Evolutionary conservation across 2,329 filamentous ascomycete genomes (phyloP).

Genomic region (Lachnellula cervina): DNA sequence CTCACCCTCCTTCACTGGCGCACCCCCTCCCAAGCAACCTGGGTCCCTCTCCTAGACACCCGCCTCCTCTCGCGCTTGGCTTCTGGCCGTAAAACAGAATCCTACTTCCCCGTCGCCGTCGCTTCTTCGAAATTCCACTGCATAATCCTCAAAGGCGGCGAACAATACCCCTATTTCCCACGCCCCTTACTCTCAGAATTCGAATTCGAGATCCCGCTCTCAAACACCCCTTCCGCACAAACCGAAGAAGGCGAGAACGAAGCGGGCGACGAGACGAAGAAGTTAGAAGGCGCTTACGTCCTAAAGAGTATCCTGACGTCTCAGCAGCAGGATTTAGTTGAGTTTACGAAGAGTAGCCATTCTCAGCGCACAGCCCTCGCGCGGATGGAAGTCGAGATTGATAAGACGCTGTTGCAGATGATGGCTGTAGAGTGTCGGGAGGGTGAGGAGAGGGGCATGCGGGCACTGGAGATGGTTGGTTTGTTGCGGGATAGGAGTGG

Average conservation of each 20-base stretch:
- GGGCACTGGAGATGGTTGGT: slow-evolving; percentile 82
- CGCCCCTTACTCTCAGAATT: slow-evolving; percentile 88
- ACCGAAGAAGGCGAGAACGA: slow-evolving; percentile 37
- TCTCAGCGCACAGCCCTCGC: slow-evolving; percentile 63
- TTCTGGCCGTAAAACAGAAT: slow-evolving; percentile 79
- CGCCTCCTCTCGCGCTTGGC: slow-evolving; percentile 75
- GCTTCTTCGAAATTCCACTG: slow-evolving; percentile 92
- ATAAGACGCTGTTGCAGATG: slow-evolving; percentile 86
- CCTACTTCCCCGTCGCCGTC: slow-evolving; percentile 93
- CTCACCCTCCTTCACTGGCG: slow-evolving; percentile 90
- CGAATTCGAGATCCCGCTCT: slow-evolving; percentile 80
- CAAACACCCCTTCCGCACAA: slow-evolving; percentile 42
- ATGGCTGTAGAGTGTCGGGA: slow-evolving; percentile 86
- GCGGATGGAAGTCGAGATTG: slow-evolving; percentile 74
- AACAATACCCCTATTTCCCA: slow-evolving; percentile 89
- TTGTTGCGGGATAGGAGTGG: slow-evolving; percentile 81
- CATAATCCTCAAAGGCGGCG: slow-evolving; percentile 95
- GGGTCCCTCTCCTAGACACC: slow-evolving; percentile 91
- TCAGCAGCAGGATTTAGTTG: slow-evolving; percentile 70
- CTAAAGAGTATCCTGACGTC: slow-evolving; percentile 66
- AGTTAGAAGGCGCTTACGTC: slow-evolving; percentile 77
- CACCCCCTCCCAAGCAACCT: slow-evolving; percentile 74
- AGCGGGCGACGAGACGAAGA: slow-evolving; percentile 46
- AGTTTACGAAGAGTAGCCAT: slow-evolving; percentile 59
- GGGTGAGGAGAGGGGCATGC: slow-evolving; percentile 90